Conservation (phyloP, 257 asterid species). For the Solanum chiquidenum region DNA sequence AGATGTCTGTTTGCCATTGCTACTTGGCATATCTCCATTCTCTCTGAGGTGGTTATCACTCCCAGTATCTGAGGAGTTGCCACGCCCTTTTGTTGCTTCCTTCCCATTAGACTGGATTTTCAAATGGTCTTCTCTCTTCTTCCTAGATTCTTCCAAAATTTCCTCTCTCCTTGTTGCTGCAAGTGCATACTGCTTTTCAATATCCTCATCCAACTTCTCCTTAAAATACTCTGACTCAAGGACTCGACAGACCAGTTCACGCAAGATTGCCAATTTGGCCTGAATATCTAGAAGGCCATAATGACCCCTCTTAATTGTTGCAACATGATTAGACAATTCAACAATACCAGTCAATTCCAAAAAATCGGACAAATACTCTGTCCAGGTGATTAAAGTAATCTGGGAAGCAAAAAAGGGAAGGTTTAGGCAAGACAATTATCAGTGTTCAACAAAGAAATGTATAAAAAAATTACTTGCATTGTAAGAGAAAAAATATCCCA, state of each 20-base stretch:
- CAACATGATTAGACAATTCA: constrained; percentile 41
- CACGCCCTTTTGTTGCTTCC: constrained; percentile 18
- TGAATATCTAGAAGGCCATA: constrained; percentile 54
- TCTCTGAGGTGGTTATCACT: constrained; percentile 6
- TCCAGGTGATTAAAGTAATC: constrained; percentile 70
- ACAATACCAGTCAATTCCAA: constrained; percentile 38
- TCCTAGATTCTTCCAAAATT: constrained; percentile 76
- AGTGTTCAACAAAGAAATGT: not conserved
- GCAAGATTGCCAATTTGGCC: constrained; percentile 57
- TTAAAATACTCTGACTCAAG: constrained; percentile 59
- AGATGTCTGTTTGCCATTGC: constrained; percentile 16
- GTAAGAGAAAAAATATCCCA: not conserved
- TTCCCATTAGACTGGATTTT: constrained; percentile 31
- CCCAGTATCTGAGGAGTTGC: constrained; percentile 2
- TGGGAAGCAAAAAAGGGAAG: constrained; percentile 23
- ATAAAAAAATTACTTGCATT: not conserved
- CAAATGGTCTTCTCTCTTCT: constrained; percentile 74
- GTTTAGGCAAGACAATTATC: not conserved
- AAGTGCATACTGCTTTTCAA: constrained; percentile 80
- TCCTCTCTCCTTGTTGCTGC: constrained; percentile 83
- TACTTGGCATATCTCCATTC: constrained; percentile 24
- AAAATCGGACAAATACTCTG: constrained; percentile 69
- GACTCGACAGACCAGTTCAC: constrained; percentile 58
- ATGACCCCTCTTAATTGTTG: constrained; percentile 74
- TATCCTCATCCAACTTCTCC: constrained; percentile 67